phyloP scores from a whole-genome alignment of 1,284 basidiomycete species.

The Pholiota adiposa region DNA sequence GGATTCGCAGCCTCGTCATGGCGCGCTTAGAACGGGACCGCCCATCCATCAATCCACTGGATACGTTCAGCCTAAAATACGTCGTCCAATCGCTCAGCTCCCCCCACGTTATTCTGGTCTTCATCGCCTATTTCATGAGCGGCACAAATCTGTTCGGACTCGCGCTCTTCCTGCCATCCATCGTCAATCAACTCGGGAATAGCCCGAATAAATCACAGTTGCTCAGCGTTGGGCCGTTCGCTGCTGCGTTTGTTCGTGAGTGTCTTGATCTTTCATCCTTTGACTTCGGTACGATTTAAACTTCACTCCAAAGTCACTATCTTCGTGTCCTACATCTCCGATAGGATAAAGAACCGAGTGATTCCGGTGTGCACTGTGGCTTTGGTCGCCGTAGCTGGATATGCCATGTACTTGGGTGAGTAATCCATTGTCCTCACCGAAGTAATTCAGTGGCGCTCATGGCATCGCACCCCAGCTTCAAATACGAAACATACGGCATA shows the following conservation, averaged over 20 bases:
- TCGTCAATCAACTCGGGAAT: slow-evolving; percentile 52
- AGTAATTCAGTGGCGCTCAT: not conserved
- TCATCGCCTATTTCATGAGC: slow-evolving; percentile 45
- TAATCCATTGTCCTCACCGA: not conserved
- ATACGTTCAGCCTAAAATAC: slow-evolving; percentile 17
- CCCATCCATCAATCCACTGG: slow-evolving; percentile 25
- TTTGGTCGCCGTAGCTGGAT: slow-evolving; percentile 43
- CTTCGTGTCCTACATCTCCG: slow-evolving; percentile 42
- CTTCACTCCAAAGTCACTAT: slow-evolving; percentile 40
- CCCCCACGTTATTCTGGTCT: slow-evolving; percentile 39
- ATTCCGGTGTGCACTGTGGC: slow-evolving; percentile 38
- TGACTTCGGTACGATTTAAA: slow-evolving; percentile 25
- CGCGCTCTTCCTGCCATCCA: slow-evolving; percentile 54
- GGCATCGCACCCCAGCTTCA: slow-evolving; percentile 4
- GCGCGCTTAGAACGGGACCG: slow-evolving; percentile 33
- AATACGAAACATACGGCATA: slow-evolving; percentile 42
- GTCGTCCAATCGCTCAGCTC: slow-evolving; percentile 31
- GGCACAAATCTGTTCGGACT: slow-evolving; percentile 48
- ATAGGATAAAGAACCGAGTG: slow-evolving; percentile 47
- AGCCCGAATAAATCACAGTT: slow-evolving; percentile 47
- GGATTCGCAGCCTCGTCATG: slow-evolving; percentile 28
- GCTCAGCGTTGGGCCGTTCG: slow-evolving; percentile 53
- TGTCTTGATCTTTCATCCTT: slow-evolving; percentile 7
- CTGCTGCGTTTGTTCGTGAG: slow-evolving; percentile 45
- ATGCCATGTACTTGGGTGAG: slow-evolving; percentile 50